phyloP scores from a whole-genome alignment of 345 rosid species.

The Luvunga scandens region DNA sequence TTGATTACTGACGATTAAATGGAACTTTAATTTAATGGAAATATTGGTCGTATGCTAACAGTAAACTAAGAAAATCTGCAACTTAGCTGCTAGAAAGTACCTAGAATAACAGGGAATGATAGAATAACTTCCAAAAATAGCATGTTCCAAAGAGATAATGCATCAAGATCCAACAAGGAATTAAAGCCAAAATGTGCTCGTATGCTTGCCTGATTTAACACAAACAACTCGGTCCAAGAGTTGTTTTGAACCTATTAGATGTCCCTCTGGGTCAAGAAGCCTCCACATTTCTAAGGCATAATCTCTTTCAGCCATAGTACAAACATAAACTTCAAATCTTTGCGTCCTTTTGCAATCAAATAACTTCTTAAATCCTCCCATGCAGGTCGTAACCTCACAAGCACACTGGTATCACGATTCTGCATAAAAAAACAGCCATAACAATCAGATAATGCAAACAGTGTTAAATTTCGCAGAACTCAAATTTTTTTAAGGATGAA shows the following conservation, averaged over 20 bases:
- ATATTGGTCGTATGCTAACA: not conserved
- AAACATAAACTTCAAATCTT: slow-evolving; percentile 98
- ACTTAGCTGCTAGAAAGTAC: not conserved
- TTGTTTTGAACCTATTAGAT: slow-evolving; percentile 68
- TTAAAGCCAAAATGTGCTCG: not conserved
- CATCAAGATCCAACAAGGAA: not conserved
- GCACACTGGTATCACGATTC: slow-evolving; percentile 99
- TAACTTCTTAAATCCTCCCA: slow-evolving; percentile 97
- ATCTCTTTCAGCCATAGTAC: slow-evolving; percentile 99
- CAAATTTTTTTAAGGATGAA: no score
- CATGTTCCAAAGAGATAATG: not conserved
- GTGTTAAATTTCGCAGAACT: not conserved
- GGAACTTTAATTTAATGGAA: not conserved
- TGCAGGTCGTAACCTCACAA: slow-evolving; percentile 96
- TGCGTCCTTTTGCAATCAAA: slow-evolving; percentile 89
- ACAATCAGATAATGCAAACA: not conserved
- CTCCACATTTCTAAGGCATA: slow-evolving; percentile 99
- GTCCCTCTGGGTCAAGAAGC: slow-evolving; percentile 92
- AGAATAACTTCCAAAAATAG: slow-evolving; percentile 3
- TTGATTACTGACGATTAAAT: not conserved
- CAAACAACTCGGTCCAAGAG: slow-evolving; percentile 83
- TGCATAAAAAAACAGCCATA: slow-evolving; percentile 32
- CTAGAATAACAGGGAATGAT: slow-evolving; percentile 7
- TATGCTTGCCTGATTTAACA: slow-evolving; percentile 80
- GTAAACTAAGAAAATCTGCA: slow-evolving; percentile 8